Percentiles rank a stretch among this genome's conserved stretches.
phyloP scores from a whole-genome alignment of 225 moss, liverwort and hornwort species.

The Ulota crispa region DNA sequence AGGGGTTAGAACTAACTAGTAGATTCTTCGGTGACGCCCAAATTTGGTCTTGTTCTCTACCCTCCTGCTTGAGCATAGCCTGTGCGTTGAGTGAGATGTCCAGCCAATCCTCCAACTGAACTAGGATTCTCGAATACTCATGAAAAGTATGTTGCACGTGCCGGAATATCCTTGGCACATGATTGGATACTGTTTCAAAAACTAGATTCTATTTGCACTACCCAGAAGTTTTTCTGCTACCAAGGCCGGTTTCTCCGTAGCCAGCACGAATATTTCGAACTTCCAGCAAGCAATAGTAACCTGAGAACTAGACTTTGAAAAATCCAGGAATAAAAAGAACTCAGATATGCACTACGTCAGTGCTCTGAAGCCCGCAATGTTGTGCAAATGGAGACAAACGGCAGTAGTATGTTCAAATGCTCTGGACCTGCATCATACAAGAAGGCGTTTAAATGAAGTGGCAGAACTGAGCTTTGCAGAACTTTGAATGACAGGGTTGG shows the following conservation, averaged over 20 bases:
- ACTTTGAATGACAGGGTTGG: not conserved
- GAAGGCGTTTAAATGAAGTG: not conserved
- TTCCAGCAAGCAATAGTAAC: not conserved
- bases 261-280: not conserved
- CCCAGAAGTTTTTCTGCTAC: not conserved
- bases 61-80: not conserved
- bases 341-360: not conserved
- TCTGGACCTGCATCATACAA: constrained; percentile 13
- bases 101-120: not conserved
- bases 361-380: not conserved
- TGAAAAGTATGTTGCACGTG: not conserved
- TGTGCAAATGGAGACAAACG: not conserved
- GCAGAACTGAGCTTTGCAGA: not conserved
- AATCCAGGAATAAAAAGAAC: not conserved
- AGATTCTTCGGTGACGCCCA: not conserved
- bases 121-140: not conserved
- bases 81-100: not conserved
- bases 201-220: constrained; percentile 3
- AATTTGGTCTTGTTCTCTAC: not conserved
- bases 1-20: not conserved
- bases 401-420: not conserved
- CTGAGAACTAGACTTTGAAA: not conserved
- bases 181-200: not conserved
- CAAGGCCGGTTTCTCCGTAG: not conserved
- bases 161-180: not conserved